Base-by-base conservation (phyloP, 805 yeast species). In the Myxozyma sirexii region DNA sequence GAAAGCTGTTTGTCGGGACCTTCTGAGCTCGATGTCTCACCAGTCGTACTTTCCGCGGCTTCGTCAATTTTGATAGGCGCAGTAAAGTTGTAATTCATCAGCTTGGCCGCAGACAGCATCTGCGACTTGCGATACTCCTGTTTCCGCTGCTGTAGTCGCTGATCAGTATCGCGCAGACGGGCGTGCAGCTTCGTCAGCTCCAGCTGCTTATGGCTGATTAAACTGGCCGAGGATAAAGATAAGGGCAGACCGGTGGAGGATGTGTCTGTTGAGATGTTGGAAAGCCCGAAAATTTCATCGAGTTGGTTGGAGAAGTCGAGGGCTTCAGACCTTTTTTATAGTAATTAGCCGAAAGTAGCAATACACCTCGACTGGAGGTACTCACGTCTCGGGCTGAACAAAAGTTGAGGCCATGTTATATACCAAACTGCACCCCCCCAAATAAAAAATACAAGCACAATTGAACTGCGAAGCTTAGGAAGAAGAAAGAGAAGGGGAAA, bases 231-330 rank as follows among this genome's bases (percentile, higher is more conserved):
- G 21, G 51, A 41, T 10, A 41, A 24, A 13, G 61, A 47, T n/a
- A 41, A 37, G n/a, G 46, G 21, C 5, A 27, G 52, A 12, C 43
- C 41, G 13, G 58, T 13, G 17, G 58, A 19, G 4, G 44, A 41
- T n/a, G 46, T 21, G 19, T 31, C 54, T 33, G 45, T 35, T 12
- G 54, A 33, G n/a, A 42, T 13, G 33, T 37, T 27, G 31, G 56
- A 52, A 24, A 57, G 57, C 27, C 61, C 57, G 23, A 57, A 57
- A 15, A 57, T 37, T 17, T 57, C 53, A 23, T 52, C 57, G 10
- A 57, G 38, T 21, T 57, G 59, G 38, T 46, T 26, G 8, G 61
- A 52, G 38, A 57, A 57, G 31, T 44, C 54, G 17, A 24, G 47
- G 17, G 49, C 55, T n/a, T 29, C 59, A 21, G 59, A 43, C 24